Evolutionary conservation across 768 basidiomycete genomes (phyloP).

Genomic region (Serendipita sp.): DNA sequence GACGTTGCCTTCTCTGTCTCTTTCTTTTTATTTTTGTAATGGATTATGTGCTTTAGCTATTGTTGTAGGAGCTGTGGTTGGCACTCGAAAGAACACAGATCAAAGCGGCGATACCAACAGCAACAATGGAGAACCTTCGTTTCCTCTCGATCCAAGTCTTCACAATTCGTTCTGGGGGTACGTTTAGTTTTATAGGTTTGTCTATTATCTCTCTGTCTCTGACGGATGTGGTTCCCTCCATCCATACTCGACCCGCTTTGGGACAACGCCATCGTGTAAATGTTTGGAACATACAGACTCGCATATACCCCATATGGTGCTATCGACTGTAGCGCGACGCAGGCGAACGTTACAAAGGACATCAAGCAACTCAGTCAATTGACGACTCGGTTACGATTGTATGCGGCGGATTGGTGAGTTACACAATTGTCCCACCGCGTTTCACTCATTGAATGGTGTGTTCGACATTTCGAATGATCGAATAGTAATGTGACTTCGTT

Average conservation of each 20-base stretch:
- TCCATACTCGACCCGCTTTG: too few relatives aligned
- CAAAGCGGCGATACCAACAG: neutral
- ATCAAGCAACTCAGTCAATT: neutral
- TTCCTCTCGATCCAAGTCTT: neutral
- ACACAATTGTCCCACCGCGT: neutral
- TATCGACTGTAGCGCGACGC: neutral
- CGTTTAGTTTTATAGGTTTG: neutral
- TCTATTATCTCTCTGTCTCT: neutral
- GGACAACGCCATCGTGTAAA: too few relatives aligned
- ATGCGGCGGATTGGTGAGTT: neutral
- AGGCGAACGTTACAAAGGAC: constrained; percentile 6
- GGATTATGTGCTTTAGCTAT: neutral
- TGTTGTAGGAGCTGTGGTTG: neutral
- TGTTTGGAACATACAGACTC: neutral
- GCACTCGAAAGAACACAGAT: neutral
- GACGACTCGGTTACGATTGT: neutral
- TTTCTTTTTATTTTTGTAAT: neutral
- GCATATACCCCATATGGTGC: constrained; percentile 1
- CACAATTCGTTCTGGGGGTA: constrained; percentile 5
- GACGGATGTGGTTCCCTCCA: neutral
- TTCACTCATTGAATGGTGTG: neutral
- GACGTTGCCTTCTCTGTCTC: neutral
- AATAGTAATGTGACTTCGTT: neutral
- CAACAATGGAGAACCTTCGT: neutral
- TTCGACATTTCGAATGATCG: too few relatives aligned